phyloP scores from a whole-genome alignment of 2,329 filamentous ascomycete genomes.

The Graphiopsis chlorocephala region DNA sequence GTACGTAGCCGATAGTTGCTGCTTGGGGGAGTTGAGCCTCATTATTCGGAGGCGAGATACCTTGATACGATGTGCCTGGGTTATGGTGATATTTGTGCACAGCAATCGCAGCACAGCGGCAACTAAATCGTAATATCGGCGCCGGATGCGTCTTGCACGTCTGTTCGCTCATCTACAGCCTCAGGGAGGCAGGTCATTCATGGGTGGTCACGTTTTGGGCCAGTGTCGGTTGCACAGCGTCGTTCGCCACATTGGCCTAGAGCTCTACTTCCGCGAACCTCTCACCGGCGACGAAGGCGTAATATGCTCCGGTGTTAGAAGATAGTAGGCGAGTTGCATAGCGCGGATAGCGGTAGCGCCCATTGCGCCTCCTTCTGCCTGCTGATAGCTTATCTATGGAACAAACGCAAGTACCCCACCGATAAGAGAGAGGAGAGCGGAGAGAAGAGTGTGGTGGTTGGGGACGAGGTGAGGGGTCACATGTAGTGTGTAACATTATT shows the following conservation, averaged over 20 bases:
- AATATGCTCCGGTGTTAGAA: neutral
- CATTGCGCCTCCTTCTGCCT: neutral
- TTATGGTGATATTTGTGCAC: neutral
- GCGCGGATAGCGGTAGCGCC: neutral
- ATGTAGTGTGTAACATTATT: constrained; percentile 1
- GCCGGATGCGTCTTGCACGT: neutral
- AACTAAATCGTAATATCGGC: neutral
- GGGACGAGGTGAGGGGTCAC: constrained; percentile 4
- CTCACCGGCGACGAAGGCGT: neutral
- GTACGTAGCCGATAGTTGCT: neutral
- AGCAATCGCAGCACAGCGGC: neutral
- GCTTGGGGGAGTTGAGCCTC: neutral
- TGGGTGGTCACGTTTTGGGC: neutral
- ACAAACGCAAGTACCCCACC: neutral
- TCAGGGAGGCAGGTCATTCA: neutral
- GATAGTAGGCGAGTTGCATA: neutral
- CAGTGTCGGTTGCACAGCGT: neutral
- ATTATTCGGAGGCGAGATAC: neutral
- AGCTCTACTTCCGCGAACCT: neutral
- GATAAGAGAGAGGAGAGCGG: neutral
- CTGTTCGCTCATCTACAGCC: neutral
- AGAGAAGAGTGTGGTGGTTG: constrained; percentile 1
- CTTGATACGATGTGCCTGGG: neutral
- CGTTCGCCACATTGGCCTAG: neutral
- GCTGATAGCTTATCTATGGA: constrained; percentile 2